Conservation (phyloP, 139 green algal genomes). For the Pleodorina starrii region DNA sequence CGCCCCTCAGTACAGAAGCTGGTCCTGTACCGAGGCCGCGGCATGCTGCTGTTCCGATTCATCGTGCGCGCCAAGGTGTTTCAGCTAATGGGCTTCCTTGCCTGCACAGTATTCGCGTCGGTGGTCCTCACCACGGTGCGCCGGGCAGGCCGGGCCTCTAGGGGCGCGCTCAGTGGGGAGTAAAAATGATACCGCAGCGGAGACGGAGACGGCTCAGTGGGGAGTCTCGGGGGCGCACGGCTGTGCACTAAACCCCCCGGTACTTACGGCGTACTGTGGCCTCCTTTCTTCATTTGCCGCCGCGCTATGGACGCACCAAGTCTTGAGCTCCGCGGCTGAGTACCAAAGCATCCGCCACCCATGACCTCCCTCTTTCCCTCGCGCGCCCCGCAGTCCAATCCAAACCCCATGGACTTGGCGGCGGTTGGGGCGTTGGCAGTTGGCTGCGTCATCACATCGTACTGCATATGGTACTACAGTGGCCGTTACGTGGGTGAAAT, state of each 20-base stretch:
- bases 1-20: slow-evolving; percentile 39
- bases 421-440: slow-evolving; percentile 51
- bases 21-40: slow-evolving; percentile 77
- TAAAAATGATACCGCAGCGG: too few species aligned
- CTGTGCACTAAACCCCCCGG: too few species aligned
- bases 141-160: too few species aligned
- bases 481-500: slow-evolving; percentile 87
- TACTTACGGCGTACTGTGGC: too few species aligned
- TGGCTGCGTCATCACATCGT: slow-evolving; percentile 65
- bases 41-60: slow-evolving; percentile 77
- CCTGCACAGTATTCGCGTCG: slow-evolving; percentile 29
- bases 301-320: too few species aligned
- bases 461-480: slow-evolving; percentile 76
- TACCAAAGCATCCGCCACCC: too few species aligned
- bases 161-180: too few species aligned
- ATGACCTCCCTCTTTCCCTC: too few species aligned
- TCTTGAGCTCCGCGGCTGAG: too few species aligned
- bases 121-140: slow-evolving; percentile 39
- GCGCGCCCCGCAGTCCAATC: slow-evolving; percentile 49
- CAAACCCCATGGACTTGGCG: slow-evolving; percentile 43
- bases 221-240: too few species aligned
- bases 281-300: too few species aligned
- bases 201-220: too few species aligned
- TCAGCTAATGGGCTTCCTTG: slow-evolving; percentile 74
- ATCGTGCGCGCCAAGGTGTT: slow-evolving; percentile 85